A percentile compares a stretch with the other conserved stretches of the same genome.
Conservation (phyloP, 176 grass and related monocot genomes). For the Tillandsia leiboldiana region DNA sequence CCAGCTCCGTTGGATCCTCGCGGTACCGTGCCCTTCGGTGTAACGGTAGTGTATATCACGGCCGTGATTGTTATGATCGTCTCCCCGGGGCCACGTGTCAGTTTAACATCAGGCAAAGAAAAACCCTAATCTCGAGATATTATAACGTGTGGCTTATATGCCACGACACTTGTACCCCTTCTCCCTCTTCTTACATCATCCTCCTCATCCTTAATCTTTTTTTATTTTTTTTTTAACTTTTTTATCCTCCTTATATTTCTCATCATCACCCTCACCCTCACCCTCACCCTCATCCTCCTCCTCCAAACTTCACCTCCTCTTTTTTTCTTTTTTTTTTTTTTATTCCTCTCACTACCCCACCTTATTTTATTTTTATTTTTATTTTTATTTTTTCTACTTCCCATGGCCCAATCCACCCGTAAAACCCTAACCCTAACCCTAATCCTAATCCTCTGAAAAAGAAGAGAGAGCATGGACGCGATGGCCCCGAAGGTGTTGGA, state of each 20-base stretch:
- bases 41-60: too few relatives aligned
- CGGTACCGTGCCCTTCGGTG: too few relatives aligned
- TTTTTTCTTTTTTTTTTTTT: constrained; percentile 3
- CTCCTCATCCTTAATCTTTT: background rate
- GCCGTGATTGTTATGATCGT: too few relatives aligned
- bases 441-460: constrained; percentile 7
- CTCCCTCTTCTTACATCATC: background rate
- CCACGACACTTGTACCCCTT: background rate
- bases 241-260: background rate
- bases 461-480: constrained; percentile 18
- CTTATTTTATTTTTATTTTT: background rate
- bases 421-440: constrained; percentile 29
- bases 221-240: background rate
- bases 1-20: background rate
- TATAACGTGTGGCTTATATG: too few relatives aligned
- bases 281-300: constrained; percentile 4
- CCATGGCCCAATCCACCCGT: constrained; percentile 2
- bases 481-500: constrained; percentile 22
- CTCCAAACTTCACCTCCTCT: background rate
- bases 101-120: too few relatives aligned
- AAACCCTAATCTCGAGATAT: too few relatives aligned
- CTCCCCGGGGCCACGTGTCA: too few relatives aligned
- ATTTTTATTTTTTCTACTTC: constrained; percentile 3
- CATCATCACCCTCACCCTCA: constrained; percentile 4
- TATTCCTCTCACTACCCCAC: constrained; percentile 3